Evolutionary conservation across 306 rosid genomes (phyloP).

Genomic region (Malus orientalis): DNA sequence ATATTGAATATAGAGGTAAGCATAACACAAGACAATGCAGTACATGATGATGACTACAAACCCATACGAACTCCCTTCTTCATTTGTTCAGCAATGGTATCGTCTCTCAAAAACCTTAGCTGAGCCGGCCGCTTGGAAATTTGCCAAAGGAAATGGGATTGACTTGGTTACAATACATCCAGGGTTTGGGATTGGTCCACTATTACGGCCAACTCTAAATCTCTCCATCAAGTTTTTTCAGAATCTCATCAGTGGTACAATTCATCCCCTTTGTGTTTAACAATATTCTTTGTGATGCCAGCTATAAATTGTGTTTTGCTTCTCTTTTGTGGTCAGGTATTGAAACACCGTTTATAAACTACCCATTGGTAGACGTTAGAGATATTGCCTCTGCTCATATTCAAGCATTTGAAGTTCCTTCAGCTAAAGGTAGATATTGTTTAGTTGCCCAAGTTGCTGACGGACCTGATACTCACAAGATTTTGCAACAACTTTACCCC

Average conservation of each 20-base stretch:
- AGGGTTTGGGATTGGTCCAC: constrained; percentile 12
- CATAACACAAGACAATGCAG: background rate
- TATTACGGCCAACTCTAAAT: constrained; percentile 15
- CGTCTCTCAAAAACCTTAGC: constrained; percentile 18
- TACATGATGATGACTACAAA: background rate
- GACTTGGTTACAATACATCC: constrained; percentile 14
- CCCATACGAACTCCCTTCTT: background rate
- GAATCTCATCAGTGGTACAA: background rate
- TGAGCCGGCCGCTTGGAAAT: constrained; percentile 20
- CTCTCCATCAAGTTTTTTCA: background rate
- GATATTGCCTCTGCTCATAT: background rate
- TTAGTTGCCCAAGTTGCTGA: background rate
- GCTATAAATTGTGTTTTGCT: no score
- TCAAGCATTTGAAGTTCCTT: background rate
- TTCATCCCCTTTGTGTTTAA: background rate
- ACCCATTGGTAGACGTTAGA: background rate
- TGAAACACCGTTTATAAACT: background rate
- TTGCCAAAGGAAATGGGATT: constrained; percentile 17
- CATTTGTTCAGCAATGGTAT: constrained; percentile 7
- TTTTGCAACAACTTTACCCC: background rate
- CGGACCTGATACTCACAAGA: background rate
- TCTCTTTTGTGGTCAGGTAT: background rate
- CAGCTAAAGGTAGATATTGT: background rate
- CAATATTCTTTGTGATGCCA: no score
- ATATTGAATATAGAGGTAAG: no score